Percentiles rank a stretch among this genome's conserved stretches.
These are phyloP conservation scores for Tetrahymena thermophila DNA, from an alignment of 73 alveolate species.

Conservation along the genomic window DNA sequence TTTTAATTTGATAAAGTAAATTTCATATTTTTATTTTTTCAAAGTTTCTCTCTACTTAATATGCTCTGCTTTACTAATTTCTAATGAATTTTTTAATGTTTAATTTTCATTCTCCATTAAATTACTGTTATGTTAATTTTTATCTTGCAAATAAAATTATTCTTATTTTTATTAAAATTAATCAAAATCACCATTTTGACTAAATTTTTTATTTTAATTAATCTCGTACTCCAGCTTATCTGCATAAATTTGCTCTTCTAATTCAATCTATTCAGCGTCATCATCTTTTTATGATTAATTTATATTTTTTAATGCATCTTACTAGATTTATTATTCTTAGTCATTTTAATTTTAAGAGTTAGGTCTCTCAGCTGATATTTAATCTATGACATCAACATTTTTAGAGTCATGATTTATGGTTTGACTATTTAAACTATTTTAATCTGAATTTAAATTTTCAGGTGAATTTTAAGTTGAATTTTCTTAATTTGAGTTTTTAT, in stretches of 20 bases:
- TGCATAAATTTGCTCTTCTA: neutral
- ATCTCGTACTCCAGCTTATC: neutral
- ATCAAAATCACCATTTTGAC: neutral
- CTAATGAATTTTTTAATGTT: neutral
- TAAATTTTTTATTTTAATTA: neutral
- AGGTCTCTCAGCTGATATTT: too few relatives aligned
- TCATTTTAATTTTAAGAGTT: neutral
- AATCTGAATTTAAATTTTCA: neutral
- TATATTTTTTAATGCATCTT: neutral
- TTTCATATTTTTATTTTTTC: neutral
- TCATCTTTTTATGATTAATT: neutral
- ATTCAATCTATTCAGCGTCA: neutral
- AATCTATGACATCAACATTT: neutral
- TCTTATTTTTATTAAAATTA: neutral
- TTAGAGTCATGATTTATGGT: neutral
- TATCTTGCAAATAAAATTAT: neutral
- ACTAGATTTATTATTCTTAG: neutral
- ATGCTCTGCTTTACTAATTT: neutral
- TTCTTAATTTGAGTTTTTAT: neutral
- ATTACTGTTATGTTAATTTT: neutral
- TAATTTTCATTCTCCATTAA: neutral
- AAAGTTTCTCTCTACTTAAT: neutral
- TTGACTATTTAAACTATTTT: too few relatives aligned
- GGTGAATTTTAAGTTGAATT: too few relatives aligned
- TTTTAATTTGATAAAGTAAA: neutral